Conservation (phyloP, 192 early-diverging fungal species). For the Umbelopsis sp. region DNA sequence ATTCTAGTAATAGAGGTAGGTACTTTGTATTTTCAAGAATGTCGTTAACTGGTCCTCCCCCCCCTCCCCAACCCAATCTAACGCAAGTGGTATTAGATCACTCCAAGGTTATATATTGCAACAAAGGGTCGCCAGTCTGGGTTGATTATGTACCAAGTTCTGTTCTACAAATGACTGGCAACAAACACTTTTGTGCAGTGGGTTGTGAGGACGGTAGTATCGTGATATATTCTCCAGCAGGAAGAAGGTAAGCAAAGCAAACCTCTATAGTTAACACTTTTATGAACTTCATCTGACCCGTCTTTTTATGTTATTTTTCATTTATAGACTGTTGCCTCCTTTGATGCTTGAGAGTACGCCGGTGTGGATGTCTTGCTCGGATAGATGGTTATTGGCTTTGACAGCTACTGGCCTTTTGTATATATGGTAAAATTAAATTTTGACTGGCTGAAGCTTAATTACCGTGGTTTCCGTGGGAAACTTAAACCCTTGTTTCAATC, state of each 20-base stretch:
- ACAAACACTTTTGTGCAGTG: conserved; percentile 57
- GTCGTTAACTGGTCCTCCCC: conserved; percentile 26
- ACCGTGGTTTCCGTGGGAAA: too few species aligned
- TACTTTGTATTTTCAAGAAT: neutral
- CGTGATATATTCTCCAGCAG: conserved; percentile 64
- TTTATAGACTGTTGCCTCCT: conserved; percentile 63
- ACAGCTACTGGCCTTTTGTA: conserved; percentile 62
- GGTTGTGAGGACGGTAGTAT: conserved; percentile 69
- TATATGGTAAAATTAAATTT: conserved; percentile 69
- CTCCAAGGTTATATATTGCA: conserved; percentile 51
- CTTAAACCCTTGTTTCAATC: too few species aligned
- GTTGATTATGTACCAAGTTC: conserved; percentile 56
- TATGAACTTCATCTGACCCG: neutral
- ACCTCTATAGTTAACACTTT: neutral
- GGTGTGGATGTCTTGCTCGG: conserved; percentile 57
- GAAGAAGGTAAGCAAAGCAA: conserved; percentile 56
- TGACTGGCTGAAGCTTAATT: neutral
- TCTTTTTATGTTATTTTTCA: neutral
- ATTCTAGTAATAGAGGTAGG: conserved; percentile 22
- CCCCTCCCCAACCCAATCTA: too few species aligned
- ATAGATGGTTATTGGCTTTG: conserved; percentile 66
- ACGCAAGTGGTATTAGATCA: neutral
- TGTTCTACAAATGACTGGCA: conserved; percentile 65
- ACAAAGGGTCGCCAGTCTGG: conserved; percentile 56
- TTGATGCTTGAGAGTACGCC: conserved; percentile 64